Evolutionary conservation across 2,329 filamentous ascomycete species (phyloP).

Genomic region (Fusarium sp.): DNA sequence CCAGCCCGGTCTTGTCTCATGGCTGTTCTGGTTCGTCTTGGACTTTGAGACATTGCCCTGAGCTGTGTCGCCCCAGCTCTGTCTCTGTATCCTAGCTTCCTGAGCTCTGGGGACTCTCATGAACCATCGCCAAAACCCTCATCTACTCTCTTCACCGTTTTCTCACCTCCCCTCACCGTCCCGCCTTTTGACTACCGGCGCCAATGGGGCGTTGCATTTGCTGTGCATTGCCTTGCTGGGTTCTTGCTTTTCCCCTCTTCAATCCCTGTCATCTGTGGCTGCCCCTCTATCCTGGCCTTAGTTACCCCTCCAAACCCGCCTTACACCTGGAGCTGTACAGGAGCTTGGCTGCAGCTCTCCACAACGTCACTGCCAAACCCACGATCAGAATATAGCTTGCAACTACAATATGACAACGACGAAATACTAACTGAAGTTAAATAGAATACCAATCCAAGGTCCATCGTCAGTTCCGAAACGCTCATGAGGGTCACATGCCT

Average conservation of each 20-base stretch:
- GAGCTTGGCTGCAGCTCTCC: conserved; percentile 25
- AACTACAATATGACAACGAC: background rate
- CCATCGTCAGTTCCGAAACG: conserved; percentile 88
- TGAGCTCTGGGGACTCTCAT: background rate
- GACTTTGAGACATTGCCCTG: background rate
- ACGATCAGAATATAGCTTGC: background rate
- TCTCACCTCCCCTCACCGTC: conserved; percentile 39
- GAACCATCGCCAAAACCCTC: conserved; percentile 12
- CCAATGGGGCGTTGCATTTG: conserved; percentile 24
- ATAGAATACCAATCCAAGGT: conserved; percentile 84
- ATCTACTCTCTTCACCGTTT: conserved; percentile 22
- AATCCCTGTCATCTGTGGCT: conserved; percentile 12
- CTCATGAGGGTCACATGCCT: conserved; percentile 89
- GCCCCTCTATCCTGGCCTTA: conserved; percentile 27
- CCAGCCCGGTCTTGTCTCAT: background rate
- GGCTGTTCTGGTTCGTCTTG: background rate
- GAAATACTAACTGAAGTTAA: background rate
- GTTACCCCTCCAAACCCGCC: conserved; percentile 35
- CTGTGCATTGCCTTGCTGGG: conserved; percentile 1
- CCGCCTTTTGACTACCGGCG: conserved; percentile 32
- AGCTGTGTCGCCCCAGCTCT: background rate
- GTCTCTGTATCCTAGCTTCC: background rate
- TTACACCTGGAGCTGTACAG: conserved; percentile 10
- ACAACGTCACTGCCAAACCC: conserved; percentile 35
- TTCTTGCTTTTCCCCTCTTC: conserved; percentile 12